phyloP scores from a whole-genome alignment of 2,329 filamentous ascomycete species.

The Sporothrix globosa region DNA sequence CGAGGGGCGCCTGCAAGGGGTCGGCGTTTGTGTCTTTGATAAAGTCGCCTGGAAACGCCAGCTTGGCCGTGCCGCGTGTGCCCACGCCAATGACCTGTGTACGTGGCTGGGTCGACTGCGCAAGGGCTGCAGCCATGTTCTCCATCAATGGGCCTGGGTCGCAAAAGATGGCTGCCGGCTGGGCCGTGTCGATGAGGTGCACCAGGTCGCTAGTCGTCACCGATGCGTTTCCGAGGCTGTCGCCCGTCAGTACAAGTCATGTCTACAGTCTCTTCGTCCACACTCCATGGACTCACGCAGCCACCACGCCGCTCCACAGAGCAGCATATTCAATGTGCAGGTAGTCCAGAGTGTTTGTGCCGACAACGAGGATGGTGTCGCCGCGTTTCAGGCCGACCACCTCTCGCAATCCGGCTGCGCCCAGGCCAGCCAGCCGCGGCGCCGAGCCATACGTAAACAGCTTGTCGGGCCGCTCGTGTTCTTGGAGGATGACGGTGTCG shows the following conservation, averaged over 20 bases:
- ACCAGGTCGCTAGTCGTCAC: constrained; percentile 2
- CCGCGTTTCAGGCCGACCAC: neutral
- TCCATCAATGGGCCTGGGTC: neutral
- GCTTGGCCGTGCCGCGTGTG: neutral
- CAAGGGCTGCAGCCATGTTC: neutral
- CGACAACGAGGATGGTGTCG: constrained; percentile 17
- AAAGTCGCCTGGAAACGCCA: constrained; percentile 17
- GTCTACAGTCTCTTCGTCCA: too few relatives aligned
- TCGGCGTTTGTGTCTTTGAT: neutral
- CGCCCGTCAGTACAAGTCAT: too few relatives aligned
- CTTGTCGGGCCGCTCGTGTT: constrained; percentile 22
- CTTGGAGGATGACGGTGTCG: constrained; percentile 23
- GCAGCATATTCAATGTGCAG: constrained; percentile 10
- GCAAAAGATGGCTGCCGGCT: constrained; percentile 18
- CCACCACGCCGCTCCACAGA: constrained; percentile 14
- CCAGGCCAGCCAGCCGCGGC: neutral
- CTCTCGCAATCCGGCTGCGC: neutral
- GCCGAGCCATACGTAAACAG: neutral
- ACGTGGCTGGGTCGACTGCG: neutral
- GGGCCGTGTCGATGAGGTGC: constrained; percentile 10
- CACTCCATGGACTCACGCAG: constrained; percentile 11
- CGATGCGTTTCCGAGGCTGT: constrained; percentile 13
- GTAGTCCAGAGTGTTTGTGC: constrained; percentile 20
- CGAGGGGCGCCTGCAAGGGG: neutral
- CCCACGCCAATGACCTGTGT: neutral